A percentile compares a stretch with the other conserved stretches of the same genome.
These are phyloP conservation scores for Lepidopterella palustris DNA, from an alignment of 495 filamentous ascomycete species.

Conservation along the genomic window DNA sequence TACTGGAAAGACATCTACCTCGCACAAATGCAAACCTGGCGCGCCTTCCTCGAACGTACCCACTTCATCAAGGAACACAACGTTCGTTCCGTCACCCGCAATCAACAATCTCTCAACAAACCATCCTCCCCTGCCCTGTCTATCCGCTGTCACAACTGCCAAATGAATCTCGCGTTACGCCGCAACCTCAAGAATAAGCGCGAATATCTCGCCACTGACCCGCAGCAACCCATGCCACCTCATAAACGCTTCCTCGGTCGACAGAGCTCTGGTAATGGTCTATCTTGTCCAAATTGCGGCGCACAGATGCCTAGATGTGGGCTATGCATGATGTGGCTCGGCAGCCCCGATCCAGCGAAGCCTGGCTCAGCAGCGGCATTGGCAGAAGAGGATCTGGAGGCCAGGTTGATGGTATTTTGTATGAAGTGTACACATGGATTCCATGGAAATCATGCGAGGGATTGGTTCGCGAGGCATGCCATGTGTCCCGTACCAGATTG, in stretches of 20 bases:
- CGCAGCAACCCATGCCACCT: constrained; percentile 1
- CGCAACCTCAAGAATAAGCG: constrained; percentile 14
- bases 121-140: constrained; percentile 19
- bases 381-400: constrained; percentile 26
- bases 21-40: constrained; percentile 69
- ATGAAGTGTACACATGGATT: constrained; percentile 82
- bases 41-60: constrained; percentile 56
- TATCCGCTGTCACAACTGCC: constrained; percentile 28
- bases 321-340: constrained; percentile 79
- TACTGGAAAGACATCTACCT: constrained; percentile 81
- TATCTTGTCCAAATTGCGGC: constrained; percentile 77
- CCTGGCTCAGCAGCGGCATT: constrained; percentile 48
- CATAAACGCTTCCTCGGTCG: neutral
- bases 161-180: constrained; percentile 21
- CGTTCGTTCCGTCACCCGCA: constrained; percentile 20
- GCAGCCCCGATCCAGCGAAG: constrained; percentile 63
- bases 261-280: constrained; percentile 33
- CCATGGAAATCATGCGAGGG: constrained; percentile 78
- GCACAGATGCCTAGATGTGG: constrained; percentile 84
- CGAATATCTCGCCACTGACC: constrained; percentile 16
- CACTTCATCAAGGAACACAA: constrained; percentile 45
- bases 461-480: constrained; percentile 76
- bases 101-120: constrained; percentile 26
- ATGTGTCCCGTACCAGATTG: constrained; percentile 90
- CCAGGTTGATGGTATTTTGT: constrained; percentile 67